These are phyloP conservation scores for Candida vaughaniae DNA, from an alignment of 805 yeast species.

Conservation along the genomic window DNA sequence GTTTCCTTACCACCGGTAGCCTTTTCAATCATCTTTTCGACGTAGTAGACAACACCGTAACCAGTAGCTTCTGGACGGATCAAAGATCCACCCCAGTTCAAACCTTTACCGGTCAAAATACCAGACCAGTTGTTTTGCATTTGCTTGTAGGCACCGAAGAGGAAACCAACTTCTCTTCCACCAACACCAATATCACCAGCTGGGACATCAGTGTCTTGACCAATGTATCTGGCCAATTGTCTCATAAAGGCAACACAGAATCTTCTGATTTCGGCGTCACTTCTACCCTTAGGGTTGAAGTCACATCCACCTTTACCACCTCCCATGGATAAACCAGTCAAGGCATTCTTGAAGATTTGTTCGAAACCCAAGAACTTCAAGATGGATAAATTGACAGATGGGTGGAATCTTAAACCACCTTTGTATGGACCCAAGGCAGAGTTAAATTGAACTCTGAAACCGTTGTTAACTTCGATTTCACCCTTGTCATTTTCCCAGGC, in stretches of 20 bases:
- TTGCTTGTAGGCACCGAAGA: slow-evolving; percentile 95
- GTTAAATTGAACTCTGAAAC: slow-evolving; percentile 98
- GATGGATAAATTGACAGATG: slow-evolving; percentile 91
- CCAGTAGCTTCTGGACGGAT: slow-evolving; percentile 99
- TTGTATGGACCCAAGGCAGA: slow-evolving; percentile 98
- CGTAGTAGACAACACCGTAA: slow-evolving; percentile 94
- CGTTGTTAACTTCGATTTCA: slow-evolving; percentile 88
- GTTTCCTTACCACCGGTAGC: slow-evolving; percentile 88
- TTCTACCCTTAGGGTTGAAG: slow-evolving; percentile 94
- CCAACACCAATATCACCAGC: slow-evolving; percentile 99
- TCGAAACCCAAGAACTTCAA: slow-evolving; percentile 96
- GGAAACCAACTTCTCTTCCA: slow-evolving; percentile 92
- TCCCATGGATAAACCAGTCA: slow-evolving; percentile 96
- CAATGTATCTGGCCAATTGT: slow-evolving; percentile 94
- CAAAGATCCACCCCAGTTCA: slow-evolving; percentile 98
- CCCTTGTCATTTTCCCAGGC: slow-evolving; percentile 97
- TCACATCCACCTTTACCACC: slow-evolving; percentile 99
- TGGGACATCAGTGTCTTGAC: slow-evolving; percentile 96
- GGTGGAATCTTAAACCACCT: slow-evolving; percentile 98
- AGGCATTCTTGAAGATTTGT: slow-evolving; percentile 97
- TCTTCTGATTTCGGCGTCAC: slow-evolving; percentile 92
- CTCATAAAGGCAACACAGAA: slow-evolving; percentile 95
- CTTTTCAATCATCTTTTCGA: slow-evolving; percentile 94
- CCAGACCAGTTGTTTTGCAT: slow-evolving; percentile 93
- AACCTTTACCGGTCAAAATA: slow-evolving; percentile 96